phyloP scores from a whole-genome alignment of 129 eudicot species.

The Gnaphalium uliginosum region DNA sequence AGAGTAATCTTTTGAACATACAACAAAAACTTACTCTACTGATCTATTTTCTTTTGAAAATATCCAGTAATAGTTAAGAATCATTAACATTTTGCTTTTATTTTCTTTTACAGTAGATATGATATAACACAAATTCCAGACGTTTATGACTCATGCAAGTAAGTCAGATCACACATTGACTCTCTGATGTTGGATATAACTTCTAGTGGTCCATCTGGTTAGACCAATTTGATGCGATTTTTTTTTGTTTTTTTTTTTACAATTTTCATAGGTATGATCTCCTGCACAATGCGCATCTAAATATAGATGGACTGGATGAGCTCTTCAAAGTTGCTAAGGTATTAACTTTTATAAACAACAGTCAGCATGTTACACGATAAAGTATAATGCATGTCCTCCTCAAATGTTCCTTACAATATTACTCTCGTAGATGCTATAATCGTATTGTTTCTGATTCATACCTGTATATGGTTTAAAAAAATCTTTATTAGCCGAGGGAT shows the following conservation, averaged over 20 bases:
- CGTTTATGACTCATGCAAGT: constrained; percentile 98
- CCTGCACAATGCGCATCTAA: constrained; percentile 93
- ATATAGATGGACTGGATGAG: constrained; percentile 83
- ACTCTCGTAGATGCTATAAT: constrained; percentile 2
- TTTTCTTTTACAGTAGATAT: constrained; percentile 63
- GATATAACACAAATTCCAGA: constrained; percentile 97
- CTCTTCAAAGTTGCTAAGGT: constrained; percentile 97
- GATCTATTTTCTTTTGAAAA: neutral
- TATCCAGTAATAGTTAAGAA: neutral
- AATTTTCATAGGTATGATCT: constrained; percentile 71
- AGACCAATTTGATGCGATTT: neutral
- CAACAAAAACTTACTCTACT: constrained; percentile 14
- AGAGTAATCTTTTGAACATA: constrained; percentile 52
- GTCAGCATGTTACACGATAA: neutral
- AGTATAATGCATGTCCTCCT: neutral
- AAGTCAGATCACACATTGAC: constrained; percentile 36
- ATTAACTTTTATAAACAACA: constrained; percentile 15
- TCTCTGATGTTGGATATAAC: constrained; percentile 13
- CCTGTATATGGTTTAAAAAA: neutral
- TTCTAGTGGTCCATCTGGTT: neutral
- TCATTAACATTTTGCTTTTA: constrained; percentile 28
- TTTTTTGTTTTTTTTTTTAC: neutral
- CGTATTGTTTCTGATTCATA: neutral
- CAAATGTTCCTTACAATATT: neutral
- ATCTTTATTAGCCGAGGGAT: neutral